phyloP scores from a whole-genome alignment of 805 yeast genomes.

The Wickerhamomyces sydowiorum region DNA sequence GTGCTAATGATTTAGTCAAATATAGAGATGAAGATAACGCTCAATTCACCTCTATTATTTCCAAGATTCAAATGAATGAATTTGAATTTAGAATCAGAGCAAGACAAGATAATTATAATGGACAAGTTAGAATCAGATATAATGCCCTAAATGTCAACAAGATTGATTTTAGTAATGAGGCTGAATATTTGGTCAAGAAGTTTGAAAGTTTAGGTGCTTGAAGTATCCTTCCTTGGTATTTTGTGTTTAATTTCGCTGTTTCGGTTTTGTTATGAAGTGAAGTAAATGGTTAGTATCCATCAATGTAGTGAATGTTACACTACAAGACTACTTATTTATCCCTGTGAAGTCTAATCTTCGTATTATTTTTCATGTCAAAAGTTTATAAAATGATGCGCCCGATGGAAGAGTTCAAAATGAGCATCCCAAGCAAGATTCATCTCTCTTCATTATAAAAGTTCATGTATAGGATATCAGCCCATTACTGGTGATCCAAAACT shows the following conservation, averaged over 20 bases:
- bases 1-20: conserved; percentile 51
- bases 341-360: neutral
- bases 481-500: conserved; percentile 60
- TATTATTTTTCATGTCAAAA: neutral
- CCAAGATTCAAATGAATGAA: conserved; percentile 57
- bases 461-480: conserved; percentile 32
- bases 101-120: conserved; percentile 78
- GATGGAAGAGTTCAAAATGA: no score
- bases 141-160: conserved; percentile 50
- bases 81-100: conserved; percentile 75
- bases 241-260: neutral
- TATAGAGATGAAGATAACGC: conserved; percentile 41
- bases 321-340: no score
- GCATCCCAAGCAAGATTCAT: no score
- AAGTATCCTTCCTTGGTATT: neutral
- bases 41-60: conserved; percentile 39
- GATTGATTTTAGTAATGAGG: conserved; percentile 54
- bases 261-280: neutral
- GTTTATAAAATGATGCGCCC: no score
- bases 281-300: no score
- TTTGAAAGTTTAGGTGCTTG: conserved; percentile 18
- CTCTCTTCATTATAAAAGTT: no score
- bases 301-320: no score
- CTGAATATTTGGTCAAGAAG: conserved; percentile 44
- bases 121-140: conserved; percentile 69